Evolutionary conservation across 805 yeast species (phyloP).

Genomic region (Ogataea paraovalis): DNA sequence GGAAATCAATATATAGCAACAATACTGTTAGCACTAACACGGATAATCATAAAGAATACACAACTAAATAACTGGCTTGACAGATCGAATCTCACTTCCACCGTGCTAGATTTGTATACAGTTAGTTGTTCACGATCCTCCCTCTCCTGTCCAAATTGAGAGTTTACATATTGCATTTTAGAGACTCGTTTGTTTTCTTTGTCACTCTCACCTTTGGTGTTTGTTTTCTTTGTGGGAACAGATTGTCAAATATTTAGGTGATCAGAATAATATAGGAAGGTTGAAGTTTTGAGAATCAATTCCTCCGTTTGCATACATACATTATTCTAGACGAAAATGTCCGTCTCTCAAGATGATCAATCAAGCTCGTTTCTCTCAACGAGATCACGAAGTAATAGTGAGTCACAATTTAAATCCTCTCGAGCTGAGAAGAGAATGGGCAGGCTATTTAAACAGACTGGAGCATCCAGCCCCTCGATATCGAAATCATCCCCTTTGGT

Average conservation of each 20-base stretch:
- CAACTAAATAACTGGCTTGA: too few species aligned
- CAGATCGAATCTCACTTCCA: too few species aligned
- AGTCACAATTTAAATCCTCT: conserved; percentile 26
- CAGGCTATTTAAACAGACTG: conserved; percentile 26
- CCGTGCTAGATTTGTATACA: neutral
- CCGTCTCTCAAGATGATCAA: conserved; percentile 3
- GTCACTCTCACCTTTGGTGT: neutral
- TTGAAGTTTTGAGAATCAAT: too few species aligned
- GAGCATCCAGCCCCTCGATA: conserved; percentile 5
- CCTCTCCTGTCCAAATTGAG: neutral
- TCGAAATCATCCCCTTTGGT: conserved; percentile 5
- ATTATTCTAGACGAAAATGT: neutral
- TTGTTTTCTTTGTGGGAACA: neutral
- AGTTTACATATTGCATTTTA: neutral
- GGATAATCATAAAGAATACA: too few species aligned
- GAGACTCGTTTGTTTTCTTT: neutral
- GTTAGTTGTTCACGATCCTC: neutral
- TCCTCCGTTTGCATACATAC: too few species aligned
- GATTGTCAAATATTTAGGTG: neutral
- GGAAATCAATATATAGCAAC: too few species aligned
- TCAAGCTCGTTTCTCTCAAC: conserved; percentile 4
- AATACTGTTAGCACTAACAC: too few species aligned
- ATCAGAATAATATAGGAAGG: too few species aligned
- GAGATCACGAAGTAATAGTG: conserved; percentile 29
- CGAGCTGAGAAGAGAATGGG: conserved; percentile 35